Base-by-base conservation (phyloP, 2,329 filamentous ascomycete genomes). In the Talaromyces sp. region DNA sequence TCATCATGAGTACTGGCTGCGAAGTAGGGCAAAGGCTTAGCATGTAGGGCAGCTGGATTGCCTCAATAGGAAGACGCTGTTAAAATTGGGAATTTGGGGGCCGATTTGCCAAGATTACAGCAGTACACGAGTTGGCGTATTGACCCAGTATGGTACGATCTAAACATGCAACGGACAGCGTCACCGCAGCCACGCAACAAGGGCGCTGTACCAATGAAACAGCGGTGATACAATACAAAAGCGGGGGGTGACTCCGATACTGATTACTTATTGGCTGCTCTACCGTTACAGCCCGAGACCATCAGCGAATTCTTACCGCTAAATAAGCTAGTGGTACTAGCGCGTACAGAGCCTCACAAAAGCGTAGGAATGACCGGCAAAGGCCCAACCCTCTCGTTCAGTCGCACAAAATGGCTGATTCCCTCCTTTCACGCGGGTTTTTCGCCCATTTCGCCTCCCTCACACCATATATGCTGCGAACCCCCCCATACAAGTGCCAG, bases 281-380 rank as follows among this genome's bases (percentile, higher is more conserved):
- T 33, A 5, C 14, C 7, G 33, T 16, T 16, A 52, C 49, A 43
- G 49, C 35, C 60, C 60, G 50, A 62, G 16, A 50, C 33, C 49
- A 62, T 41, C 33, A 50, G 35, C 59, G 19, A 14, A 52, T 14
- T 16, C 49, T 52, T 52, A 52, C 49, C 49, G 33, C 59, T 45
- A 59, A 52, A 11, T 2, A 39, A 2, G 39, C 60, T 56, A 56
- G 60, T 16, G 37, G 7, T 62, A 62, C 60, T 41, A 62, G 49
- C 33, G 33, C 49, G 1, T 43, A 43, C 56, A 43, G 1, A 19
- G 2, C 19, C 22, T 16, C 33, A 59, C 56, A 19, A 41, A 59
- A 45, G 37, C 56, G 56, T 59, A 59, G 56, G 56, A 59, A 33
- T 56, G 52, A 56, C 52, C 52, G 52, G 52, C 16, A 16, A 45